Evolutionary conservation across 176 grass and related monocot species (phyloP).

Genomic region (Ananas comosus): DNA sequence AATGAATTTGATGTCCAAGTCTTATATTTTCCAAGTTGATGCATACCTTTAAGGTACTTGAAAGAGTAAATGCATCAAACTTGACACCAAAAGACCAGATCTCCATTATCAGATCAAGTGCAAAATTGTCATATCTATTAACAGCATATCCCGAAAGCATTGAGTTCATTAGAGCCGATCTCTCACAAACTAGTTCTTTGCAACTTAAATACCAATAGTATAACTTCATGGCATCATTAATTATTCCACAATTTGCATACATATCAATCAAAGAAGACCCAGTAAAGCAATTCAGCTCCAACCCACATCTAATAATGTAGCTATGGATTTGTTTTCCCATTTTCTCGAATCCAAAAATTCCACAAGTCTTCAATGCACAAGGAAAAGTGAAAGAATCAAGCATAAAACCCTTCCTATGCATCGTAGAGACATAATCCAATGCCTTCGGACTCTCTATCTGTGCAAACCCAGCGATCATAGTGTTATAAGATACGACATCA

Average conservation of each 20-base stretch:
- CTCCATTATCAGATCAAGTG: constrained; percentile 17
- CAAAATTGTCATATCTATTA: constrained; percentile 10
- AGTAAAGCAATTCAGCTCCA: constrained; percentile 6
- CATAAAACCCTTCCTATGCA: constrained; percentile 28
- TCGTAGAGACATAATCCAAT: constrained; percentile 20
- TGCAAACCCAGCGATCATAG: constrained; percentile 29
- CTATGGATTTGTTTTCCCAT: constrained; percentile 31
- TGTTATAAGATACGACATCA: constrained; percentile 32
- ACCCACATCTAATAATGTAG: constrained; percentile 27
- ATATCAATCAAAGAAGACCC: constrained; percentile 33
- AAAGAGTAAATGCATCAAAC: constrained; percentile 25
- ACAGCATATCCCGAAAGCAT: constrained; percentile 30
- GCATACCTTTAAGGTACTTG: constrained; percentile 22
- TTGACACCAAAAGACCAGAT: constrained; percentile 14
- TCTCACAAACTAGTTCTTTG: constrained; percentile 5
- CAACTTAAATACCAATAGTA: constrained; percentile 11
- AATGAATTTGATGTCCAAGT: constrained; percentile 19
- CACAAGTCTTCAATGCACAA: constrained; percentile 28
- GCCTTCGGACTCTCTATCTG: constrained; percentile 19
- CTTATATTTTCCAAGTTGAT: constrained; percentile 18
- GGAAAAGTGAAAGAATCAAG: constrained; percentile 30
- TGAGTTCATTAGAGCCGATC: constrained; percentile 21
- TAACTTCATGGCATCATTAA: constrained; percentile 15
- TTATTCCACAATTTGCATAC: constrained; percentile 27
- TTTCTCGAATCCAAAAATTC: background rate